Base-by-base conservation (phyloP, 495 filamentous ascomycete species). In the Lindgomyces ingoldianus region DNA sequence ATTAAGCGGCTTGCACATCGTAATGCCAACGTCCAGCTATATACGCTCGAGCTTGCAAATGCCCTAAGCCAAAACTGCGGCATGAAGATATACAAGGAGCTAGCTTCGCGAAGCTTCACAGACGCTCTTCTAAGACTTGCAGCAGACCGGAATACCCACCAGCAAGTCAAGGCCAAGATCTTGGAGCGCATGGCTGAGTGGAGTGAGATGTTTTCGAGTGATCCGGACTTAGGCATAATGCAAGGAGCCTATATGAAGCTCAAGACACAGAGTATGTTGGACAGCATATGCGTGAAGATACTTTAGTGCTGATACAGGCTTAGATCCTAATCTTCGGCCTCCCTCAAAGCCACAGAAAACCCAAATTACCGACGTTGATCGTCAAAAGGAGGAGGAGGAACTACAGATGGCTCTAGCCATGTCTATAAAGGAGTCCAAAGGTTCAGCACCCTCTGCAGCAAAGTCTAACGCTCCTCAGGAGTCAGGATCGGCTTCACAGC, bases 11-110 rank as follows among this genome's bases (percentile, higher is more conserved):
- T 98, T 66, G 95, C 94, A 58, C 93, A 98, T 78, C 86, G 94
- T 63, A 98, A 98, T 78, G 94, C 94, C 59, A 98, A 98, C 77
- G 94, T 98, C n/a, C 94, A 98, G 78, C 82, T 98, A 30, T 98
- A 98, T 74, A 98, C 94, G 19, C 82, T 98, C 60, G 94, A 98
- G 86, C 89, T 98, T 65, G 93, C 88, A 60, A 96, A 98, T 77
- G 89, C 94, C 16, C 84, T 98, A 59, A 90, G 91, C 46, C 93
- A 98, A 76, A 98, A 98, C 75, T 97, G 95, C 74, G 94, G 92
- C 25, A 80, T 87, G 47, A 85, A 87, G 68, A 90, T 98, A 79
- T 93, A 98, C 80, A 87, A 90, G 75, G 94, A 98, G 76, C 80
- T 98, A 64, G 89, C 94, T 46, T 94, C 90, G 49, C 85, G 93